Evolutionary conservation across 2,329 filamentous ascomycete genomes (phyloP).

Genomic region (Cercospora sp.): DNA sequence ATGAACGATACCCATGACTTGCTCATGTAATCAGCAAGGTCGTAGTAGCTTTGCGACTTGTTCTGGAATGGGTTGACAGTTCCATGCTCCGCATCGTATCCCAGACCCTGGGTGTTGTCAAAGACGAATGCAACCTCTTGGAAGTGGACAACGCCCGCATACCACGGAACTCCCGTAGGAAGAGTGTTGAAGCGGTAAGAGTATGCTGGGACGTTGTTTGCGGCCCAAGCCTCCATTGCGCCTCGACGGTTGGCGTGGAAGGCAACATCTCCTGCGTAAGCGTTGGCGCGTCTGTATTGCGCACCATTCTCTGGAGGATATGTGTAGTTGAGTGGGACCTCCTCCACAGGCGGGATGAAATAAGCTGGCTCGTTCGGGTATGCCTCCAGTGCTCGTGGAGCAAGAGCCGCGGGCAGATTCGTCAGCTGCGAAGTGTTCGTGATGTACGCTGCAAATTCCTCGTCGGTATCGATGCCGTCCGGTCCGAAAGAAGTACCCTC

Average conservation of each 20-base stretch:
- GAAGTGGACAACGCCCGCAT: slow-evolving; percentile 56
- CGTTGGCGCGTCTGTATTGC: slow-evolving; percentile 56
- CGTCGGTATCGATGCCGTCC: slow-evolving; percentile 55
- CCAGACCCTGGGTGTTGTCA: slow-evolving; percentile 46
- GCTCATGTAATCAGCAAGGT: slow-evolving; percentile 47
- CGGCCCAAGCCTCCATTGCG: slow-evolving; percentile 55
- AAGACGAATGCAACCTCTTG: slow-evolving; percentile 49
- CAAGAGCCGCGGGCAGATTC: slow-evolving; percentile 26
- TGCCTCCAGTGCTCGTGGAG: slow-evolving; percentile 47
- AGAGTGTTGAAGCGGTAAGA: slow-evolving; percentile 64
- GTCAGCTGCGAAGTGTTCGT: slow-evolving; percentile 32
- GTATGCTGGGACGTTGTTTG: slow-evolving; percentile 53
- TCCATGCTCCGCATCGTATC: slow-evolving; percentile 40
- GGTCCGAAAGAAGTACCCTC: slow-evolving; percentile 62
- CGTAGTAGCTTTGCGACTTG: slow-evolving; percentile 41
- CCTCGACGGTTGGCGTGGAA: slow-evolving; percentile 59
- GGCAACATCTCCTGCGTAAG: slow-evolving; percentile 56
- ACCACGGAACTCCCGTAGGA: slow-evolving; percentile 46
- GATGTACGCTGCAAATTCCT: slow-evolving; percentile 51
- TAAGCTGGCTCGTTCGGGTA: slow-evolving; percentile 56
- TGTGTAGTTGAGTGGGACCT: slow-evolving; percentile 42
- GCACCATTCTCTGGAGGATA: slow-evolving; percentile 43
- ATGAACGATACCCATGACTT: slow-evolving; percentile 50
- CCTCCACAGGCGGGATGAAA: slow-evolving; percentile 47
- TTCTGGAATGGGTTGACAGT: slow-evolving; percentile 39